Evolutionary conservation across 805 yeast genomes (phyloP).

Genomic region (Komagataella ulmi): DNA sequence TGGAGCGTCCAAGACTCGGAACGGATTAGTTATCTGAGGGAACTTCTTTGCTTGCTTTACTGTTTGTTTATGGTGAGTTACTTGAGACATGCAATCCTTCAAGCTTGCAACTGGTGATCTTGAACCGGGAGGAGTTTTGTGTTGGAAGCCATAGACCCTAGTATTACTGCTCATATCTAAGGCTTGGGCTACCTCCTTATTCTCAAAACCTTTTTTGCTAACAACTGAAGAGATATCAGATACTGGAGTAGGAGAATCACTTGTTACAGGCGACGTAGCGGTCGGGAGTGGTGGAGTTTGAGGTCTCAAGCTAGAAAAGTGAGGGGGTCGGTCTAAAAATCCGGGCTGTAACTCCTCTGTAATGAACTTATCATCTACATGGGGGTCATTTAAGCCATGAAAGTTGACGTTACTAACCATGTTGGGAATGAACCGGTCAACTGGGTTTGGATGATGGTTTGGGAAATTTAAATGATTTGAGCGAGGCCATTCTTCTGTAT

Average conservation of each 20-base stretch:
- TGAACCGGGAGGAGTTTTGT: background rate
- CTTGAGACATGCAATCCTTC: constrained; percentile 5
- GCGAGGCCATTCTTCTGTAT: background rate
- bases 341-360: background rate
- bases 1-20: constrained; percentile 53
- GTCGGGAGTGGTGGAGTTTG: background rate
- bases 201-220: constrained; percentile 1
- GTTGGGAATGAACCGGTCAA: background rate
- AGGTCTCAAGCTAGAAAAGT: background rate
- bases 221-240: background rate
- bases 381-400: background rate
- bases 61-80: constrained; percentile 6
- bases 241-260: background rate
- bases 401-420: background rate
- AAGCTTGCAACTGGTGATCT: background rate
- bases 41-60: constrained; percentile 10
- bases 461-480: background rate
- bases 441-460: background rate
- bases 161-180: background rate
- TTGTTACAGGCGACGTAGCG: background rate
- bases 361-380: background rate
- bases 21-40: constrained; percentile 26
- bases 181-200: background rate
- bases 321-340: background rate
- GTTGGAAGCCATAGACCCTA: background rate